Conservation (phyloP, 2,329 filamentous ascomycete genomes). For the Phaeophleospora eucalypticola region DNA sequence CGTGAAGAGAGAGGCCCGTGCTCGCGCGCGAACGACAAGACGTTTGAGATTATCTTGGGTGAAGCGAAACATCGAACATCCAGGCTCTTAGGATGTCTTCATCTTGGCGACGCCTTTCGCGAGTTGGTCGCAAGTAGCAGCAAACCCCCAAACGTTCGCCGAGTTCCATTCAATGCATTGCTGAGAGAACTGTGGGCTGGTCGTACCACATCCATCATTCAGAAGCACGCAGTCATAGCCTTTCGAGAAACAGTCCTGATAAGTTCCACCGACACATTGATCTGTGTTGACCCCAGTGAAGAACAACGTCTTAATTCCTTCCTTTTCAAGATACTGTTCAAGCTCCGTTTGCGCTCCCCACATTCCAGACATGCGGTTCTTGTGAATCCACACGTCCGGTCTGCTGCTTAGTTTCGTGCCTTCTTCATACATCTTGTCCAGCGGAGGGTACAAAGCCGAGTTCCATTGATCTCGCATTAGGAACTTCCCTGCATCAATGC, state of each 20-base stretch:
- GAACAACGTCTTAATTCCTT: constrained; percentile 48
- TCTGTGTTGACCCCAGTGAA: constrained; percentile 60
- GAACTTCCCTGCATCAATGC: constrained; percentile 40
- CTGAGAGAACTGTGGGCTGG: constrained; percentile 39
- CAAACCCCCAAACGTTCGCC: constrained; percentile 33
- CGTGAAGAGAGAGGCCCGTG: not conserved
- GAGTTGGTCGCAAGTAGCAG: constrained; percentile 28
- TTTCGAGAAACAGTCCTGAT: constrained; percentile 53
- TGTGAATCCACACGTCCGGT: constrained; percentile 51
- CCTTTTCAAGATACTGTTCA: constrained; percentile 39
- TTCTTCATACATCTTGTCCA: constrained; percentile 39
- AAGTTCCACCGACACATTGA: constrained; percentile 56
- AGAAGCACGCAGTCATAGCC: constrained; percentile 55
- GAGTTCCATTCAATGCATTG: constrained; percentile 36
- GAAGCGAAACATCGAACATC: too few species aligned
- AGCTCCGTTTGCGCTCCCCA: constrained; percentile 47
- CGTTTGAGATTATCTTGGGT: not conserved
- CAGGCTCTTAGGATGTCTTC: not conserved
- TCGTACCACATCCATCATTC: constrained; percentile 53
- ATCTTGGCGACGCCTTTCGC: constrained; percentile 25
- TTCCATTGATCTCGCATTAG: constrained; percentile 57
- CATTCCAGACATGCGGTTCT: constrained; percentile 57
- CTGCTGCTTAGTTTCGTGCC: constrained; percentile 21
- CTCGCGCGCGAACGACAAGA: not conserved
- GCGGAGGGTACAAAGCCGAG: constrained; percentile 47